These are phyloP conservation scores for Silene noctiflora DNA, from an alignment of 179 eudicot species.

Conservation along the genomic window DNA sequence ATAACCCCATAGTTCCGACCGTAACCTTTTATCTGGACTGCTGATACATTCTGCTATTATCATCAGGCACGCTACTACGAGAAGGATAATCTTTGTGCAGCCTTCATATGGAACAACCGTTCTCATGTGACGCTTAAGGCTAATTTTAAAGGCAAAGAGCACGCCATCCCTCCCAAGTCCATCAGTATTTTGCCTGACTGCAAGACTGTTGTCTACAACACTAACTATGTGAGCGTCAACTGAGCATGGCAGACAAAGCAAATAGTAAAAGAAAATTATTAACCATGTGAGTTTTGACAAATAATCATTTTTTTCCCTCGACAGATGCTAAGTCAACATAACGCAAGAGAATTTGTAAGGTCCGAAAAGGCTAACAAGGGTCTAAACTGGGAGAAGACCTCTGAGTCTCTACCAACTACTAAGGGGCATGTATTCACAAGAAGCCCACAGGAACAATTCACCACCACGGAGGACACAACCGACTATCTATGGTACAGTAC, in stretches of 20 bases:
- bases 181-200: slow-evolving; percentile 90
- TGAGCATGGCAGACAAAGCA: not conserved
- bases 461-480: slow-evolving; percentile 50
- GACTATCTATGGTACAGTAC: slow-evolving; percentile 87
- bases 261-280: not conserved
- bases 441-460: slow-evolving; percentile 56
- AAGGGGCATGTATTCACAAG: slow-evolving; percentile 10
- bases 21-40: slow-evolving; percentile 3
- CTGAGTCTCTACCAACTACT: slow-evolving; percentile 46
- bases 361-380: slow-evolving; percentile 42
- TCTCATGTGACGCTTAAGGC: slow-evolving; percentile 31
- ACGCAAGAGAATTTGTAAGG: slow-evolving; percentile 46
- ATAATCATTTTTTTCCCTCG: not conserved
- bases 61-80: slow-evolving; percentile 55
- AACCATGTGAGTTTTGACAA: not conserved
- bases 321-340: slow-evolving; percentile 76
- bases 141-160: slow-evolving; percentile 48
- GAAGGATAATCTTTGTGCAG: slow-evolving; percentile 59
- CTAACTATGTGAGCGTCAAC: slow-evolving; percentile 28
- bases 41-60: slow-evolving; percentile 4
- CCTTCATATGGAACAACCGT: slow-evolving; percentile 65
- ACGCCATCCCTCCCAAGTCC: slow-evolving; percentile 56
- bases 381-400: slow-evolving; percentile 57
- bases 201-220: slow-evolving; percentile 58
- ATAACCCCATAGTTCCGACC: not conserved